Conservation (phyloP, 2,329 filamentous ascomycete genomes). For the Geosmithia putterillii region DNA sequence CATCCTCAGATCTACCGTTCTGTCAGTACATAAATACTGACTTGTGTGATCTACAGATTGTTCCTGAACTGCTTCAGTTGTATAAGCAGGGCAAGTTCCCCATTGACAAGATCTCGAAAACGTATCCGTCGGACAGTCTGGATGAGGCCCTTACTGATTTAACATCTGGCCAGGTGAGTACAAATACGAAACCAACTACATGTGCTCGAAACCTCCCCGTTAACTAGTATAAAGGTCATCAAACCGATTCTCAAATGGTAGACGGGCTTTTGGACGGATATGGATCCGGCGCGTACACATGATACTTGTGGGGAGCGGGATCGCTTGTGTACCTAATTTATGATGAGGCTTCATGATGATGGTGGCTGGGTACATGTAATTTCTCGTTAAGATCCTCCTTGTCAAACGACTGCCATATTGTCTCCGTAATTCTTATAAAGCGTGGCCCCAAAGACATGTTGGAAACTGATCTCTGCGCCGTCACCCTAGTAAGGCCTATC, state of each 20-base stretch:
- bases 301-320: too few relatives aligned
- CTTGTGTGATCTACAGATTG: background rate
- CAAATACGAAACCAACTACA: too few relatives aligned
- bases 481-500: too few relatives aligned
- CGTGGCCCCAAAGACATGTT: too few relatives aligned
- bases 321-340: background rate
- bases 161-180: conserved; percentile 1
- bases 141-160: background rate
- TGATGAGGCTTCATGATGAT: too few relatives aligned
- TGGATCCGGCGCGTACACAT: background rate
- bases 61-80: background rate
- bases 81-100: conserved; percentile 1
- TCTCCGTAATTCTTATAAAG: too few relatives aligned
- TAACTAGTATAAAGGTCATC: conserved; percentile 1
- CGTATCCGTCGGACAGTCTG: conserved; percentile 1
- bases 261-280: background rate
- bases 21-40: background rate
- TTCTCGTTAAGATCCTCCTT: too few relatives aligned
- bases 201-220: background rate
- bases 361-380: too few relatives aligned
- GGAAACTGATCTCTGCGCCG: too few relatives aligned
- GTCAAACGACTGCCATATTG: too few relatives aligned
- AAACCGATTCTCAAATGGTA: conserved; percentile 2
- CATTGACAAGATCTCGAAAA: conserved; percentile 1
- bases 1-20: too few relatives aligned